phyloP scores from a whole-genome alignment of 1,284 basidiomycete genomes.

The Irpex sp. region DNA sequence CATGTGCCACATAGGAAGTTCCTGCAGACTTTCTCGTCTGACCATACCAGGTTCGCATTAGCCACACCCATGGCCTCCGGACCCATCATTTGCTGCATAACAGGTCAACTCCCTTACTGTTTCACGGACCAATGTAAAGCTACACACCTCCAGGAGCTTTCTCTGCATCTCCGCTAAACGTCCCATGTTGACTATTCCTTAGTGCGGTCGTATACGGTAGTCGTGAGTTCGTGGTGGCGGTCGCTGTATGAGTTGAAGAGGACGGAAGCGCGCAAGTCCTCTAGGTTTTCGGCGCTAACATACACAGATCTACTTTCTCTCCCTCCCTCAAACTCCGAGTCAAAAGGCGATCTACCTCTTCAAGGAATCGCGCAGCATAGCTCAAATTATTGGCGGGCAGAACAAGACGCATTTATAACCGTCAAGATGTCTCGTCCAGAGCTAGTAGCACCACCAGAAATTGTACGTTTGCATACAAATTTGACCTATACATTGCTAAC shows the following conservation, averaged over 20 bases:
- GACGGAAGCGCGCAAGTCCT: not conserved
- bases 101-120: conserved; percentile 4
- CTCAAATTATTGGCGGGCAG: not conserved
- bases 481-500: conserved; percentile 6
- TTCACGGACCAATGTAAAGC: not conserved
- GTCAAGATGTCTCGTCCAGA: conserved; percentile 88
- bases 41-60: conserved; percentile 90
- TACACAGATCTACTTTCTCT: too few relatives aligned
- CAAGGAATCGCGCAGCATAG: not conserved
- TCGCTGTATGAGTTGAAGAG: not conserved
- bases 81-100: conserved; percentile 94
- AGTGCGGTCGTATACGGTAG: not conserved
- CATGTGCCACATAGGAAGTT: conserved; percentile 98
- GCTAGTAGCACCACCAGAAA: conserved; percentile 92
- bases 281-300: not conserved
- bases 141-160: conserved; percentile 80
- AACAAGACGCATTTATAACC: not conserved
- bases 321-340: too few relatives aligned
- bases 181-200: conserved; percentile 51
- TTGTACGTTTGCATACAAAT: conserved; percentile 49
- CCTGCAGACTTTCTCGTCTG: conserved; percentile 97
- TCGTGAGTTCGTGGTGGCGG: not conserved
- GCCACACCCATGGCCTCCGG: conserved; percentile 96
- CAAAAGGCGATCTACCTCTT: too few relatives aligned
- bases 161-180: conserved; percentile 88